These are phyloP conservation scores for Laburnicola sp. DNA, from an alignment of 2,329 filamentous ascomycete genomes.

Conservation along the genomic window DNA sequence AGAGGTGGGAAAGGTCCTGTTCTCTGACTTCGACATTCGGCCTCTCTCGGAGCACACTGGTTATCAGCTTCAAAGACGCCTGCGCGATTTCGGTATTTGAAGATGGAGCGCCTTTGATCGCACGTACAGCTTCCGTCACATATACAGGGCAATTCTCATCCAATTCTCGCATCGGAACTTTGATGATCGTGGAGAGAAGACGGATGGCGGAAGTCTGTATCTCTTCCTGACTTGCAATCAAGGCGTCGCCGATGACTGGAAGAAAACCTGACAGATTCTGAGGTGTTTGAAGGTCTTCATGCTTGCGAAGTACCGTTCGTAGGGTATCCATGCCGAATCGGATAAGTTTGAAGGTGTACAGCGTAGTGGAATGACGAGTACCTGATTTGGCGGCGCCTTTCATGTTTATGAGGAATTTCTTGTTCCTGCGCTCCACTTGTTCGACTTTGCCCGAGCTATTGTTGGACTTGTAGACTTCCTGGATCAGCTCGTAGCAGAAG, in stretches of 20 bases:
- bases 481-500: slow-evolving; percentile 93
- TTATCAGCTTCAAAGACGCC: slow-evolving; percentile 83
- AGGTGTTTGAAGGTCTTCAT: slow-evolving; percentile 76
- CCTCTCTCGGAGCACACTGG: slow-evolving; percentile 80
- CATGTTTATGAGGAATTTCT: slow-evolving; percentile 76
- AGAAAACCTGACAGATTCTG: slow-evolving; percentile 83
- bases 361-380: slow-evolving; percentile 71
- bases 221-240: slow-evolving; percentile 85
- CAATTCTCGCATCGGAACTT: slow-evolving; percentile 73
- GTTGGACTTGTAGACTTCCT: slow-evolving; percentile 75
- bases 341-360: slow-evolving; percentile 83
- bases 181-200: slow-evolving; percentile 81
- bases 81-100: slow-evolving; percentile 85
- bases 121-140: slow-evolving; percentile 79
- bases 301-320: slow-evolving; percentile 81
- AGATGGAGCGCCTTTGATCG: slow-evolving; percentile 74
- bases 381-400: slow-evolving; percentile 75
- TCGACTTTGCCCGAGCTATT: slow-evolving; percentile 46
- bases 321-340: slow-evolving; percentile 87
- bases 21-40: slow-evolving; percentile 77
- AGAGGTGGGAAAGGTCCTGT: slow-evolving; percentile 76
- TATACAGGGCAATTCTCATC: slow-evolving; percentile 76
- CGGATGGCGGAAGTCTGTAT: slow-evolving; percentile 87
- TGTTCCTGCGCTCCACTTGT: slow-evolving; percentile 51
- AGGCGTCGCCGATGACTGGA: slow-evolving; percentile 82